Evolutionary conservation across 176 grass and related monocot species (phyloP).

Genomic region (Aegilops speltoides): DNA sequence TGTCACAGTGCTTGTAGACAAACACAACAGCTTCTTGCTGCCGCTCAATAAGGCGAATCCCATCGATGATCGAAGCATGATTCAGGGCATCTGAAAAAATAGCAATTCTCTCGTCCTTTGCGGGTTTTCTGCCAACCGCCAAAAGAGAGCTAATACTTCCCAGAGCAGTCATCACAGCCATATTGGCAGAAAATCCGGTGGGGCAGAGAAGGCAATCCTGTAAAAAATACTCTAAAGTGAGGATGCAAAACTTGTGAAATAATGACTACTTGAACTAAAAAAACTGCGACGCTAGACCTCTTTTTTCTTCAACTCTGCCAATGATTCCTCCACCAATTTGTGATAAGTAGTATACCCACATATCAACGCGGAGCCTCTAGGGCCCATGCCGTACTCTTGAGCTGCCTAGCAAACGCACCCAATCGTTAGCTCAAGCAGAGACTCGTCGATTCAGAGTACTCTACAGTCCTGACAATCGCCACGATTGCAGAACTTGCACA

Average conservation of each 20-base stretch:
- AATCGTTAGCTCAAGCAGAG: background rate
- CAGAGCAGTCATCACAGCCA: slow-evolving; percentile 73
- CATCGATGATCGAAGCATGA: slow-evolving; percentile 96
- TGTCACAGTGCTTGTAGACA: slow-evolving; percentile 86
- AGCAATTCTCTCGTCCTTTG: slow-evolving; percentile 46
- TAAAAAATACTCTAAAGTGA: slow-evolving; percentile 6
- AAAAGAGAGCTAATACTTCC: slow-evolving; percentile 69
- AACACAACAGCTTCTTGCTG: slow-evolving; percentile 63
- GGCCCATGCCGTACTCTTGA: slow-evolving; percentile 78
- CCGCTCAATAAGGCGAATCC: slow-evolving; percentile 64
- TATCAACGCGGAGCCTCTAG: slow-evolving; percentile 77
- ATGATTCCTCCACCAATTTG: slow-evolving; percentile 59
- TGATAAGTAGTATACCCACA: slow-evolving; percentile 86
- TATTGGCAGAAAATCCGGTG: slow-evolving; percentile 86
- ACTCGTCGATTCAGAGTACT: background rate
- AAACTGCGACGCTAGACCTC: slow-evolving; percentile 8
- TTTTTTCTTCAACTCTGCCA: slow-evolving; percentile 77
- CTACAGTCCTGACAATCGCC: background rate
- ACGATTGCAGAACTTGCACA: slow-evolving; percentile 5
- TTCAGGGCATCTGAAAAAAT: slow-evolving; percentile 93
- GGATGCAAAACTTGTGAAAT: background rate
- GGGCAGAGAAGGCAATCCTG: slow-evolving; percentile 92
- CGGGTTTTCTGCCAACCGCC: slow-evolving; percentile 46
- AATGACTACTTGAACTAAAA: background rate
- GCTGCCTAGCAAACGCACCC: slow-evolving; percentile 55